Percentiles rank a stretch among this genome's conserved stretches.
Evolutionary conservation across 2,329 filamentous ascomycete species (phyloP).

Genomic region (Onygena corvina): DNA sequence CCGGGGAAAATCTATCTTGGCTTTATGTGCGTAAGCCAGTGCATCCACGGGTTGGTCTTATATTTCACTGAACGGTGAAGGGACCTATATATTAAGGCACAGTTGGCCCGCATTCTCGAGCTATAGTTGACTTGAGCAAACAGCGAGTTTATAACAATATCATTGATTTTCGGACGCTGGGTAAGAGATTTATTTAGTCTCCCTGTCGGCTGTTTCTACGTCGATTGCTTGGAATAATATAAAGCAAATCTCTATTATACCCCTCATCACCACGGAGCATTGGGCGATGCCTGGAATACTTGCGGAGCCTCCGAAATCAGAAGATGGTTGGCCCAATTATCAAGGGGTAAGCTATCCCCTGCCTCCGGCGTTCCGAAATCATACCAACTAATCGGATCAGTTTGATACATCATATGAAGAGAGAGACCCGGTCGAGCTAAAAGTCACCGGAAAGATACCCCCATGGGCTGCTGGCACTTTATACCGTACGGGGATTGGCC

Average conservation of each 20-base stretch:
- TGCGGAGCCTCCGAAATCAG: conserved; percentile 13
- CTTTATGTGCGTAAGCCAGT: neutral
- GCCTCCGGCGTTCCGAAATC: conserved; percentile 10
- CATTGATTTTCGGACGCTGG: no score
- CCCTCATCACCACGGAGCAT: no score
- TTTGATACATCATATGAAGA: conserved; percentile 58
- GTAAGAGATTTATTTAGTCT: no score
- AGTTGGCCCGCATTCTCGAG: no score
- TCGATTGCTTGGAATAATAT: neutral
- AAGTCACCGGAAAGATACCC: conserved; percentile 55
- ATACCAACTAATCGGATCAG: conserved; percentile 29
- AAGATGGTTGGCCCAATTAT: conserved; percentile 42
- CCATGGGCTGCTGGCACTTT: conserved; percentile 58
- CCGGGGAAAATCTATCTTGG: neutral
- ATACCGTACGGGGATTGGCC: conserved; percentile 63
- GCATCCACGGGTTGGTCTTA: neutral
- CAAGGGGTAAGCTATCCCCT: conserved; percentile 32
- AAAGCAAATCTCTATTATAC: neutral
- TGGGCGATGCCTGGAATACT: neutral
- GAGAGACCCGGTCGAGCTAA: conserved; percentile 50
- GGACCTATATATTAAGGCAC: neutral
- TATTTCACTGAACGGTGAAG: neutral
- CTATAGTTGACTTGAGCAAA: no score
- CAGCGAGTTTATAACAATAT: no score
- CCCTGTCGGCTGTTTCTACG: no score